Percentiles rank a stretch among this genome's conserved stretches.
Evolutionary conservation across 2,329 filamentous ascomycete species (phyloP).

Genomic region (Epichloe bromicola): DNA sequence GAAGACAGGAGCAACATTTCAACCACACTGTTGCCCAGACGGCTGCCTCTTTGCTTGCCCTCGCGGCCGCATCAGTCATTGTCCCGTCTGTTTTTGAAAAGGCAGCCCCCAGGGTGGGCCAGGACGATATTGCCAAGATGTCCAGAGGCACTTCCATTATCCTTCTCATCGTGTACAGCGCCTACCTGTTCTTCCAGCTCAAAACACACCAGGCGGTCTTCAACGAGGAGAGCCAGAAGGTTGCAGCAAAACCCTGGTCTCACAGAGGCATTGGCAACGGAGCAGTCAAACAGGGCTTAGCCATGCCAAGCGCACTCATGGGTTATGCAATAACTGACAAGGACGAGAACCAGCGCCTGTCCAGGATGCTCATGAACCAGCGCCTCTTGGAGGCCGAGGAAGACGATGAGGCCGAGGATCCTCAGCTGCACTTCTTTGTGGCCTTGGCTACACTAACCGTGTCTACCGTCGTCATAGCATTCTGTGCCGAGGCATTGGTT

Average conservation of each 20-base stretch:
- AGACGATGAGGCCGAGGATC: constrained; percentile 61
- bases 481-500: constrained; percentile 59
- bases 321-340: constrained; percentile 19
- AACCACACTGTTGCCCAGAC: constrained; percentile 89
- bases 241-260: constrained; percentile 42
- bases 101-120: constrained; percentile 24
- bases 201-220: constrained; percentile 74
- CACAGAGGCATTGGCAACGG: constrained; percentile 16
- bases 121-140: constrained; percentile 42
- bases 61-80: constrained; percentile 70
- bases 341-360: constrained; percentile 31
- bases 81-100: constrained; percentile 78
- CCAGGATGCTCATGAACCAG: constrained; percentile 29
- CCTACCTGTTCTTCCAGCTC: constrained; percentile 83
- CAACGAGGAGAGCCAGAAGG: constrained; percentile 67
- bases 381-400: constrained; percentile 28
- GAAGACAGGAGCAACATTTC: constrained; percentile 73
- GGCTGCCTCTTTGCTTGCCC: constrained; percentile 64
- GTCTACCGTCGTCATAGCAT: constrained; percentile 68
- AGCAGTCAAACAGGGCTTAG: constrained; percentile 27
- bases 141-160: constrained; percentile 69
- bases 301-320: constrained; percentile 26
- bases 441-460: constrained; percentile 57
- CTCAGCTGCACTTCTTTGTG: constrained; percentile 58
- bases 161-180: constrained; percentile 68